Conservation (phyloP, 2,329 filamentous ascomycete species). For the Juglanconis sp. region DNA sequence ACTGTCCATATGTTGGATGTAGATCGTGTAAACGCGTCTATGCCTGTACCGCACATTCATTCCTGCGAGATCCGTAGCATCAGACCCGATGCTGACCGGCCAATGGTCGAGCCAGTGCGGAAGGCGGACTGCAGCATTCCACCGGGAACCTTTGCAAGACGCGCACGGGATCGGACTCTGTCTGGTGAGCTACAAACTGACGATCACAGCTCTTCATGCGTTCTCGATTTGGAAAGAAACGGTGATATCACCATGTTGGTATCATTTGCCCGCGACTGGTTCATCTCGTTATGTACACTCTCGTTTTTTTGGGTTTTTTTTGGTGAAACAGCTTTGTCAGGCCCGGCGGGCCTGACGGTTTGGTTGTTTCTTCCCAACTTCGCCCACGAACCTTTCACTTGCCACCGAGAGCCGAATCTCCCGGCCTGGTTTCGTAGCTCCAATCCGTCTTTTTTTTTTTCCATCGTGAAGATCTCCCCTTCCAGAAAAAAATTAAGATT, state of each 20-base stretch:
- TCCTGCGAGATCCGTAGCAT: too few relatives aligned
- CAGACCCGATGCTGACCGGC: too few relatives aligned
- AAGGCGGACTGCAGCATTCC: too few relatives aligned
- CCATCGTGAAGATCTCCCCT: constrained; percentile 7
- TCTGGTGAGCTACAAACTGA: too few relatives aligned
- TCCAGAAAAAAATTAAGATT: constrained; percentile 12
- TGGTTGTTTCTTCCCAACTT: neutral
- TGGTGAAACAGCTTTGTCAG: constrained; percentile 3
- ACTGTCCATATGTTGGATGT: too few relatives aligned
- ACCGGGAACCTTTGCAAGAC: too few relatives aligned
- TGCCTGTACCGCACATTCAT: too few relatives aligned
- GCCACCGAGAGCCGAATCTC: constrained; percentile 2
- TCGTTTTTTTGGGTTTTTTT: neutral
- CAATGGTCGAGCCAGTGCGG: too few relatives aligned
- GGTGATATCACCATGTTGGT: constrained; percentile 12
- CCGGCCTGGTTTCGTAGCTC: constrained; percentile 6
- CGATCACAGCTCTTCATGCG: neutral
- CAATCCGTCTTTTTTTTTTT: neutral
- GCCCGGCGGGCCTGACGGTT: neutral
- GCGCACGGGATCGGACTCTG: too few relatives aligned
- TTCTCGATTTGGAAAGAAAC: neutral
- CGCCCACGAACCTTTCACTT: neutral
- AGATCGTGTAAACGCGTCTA: too few relatives aligned
- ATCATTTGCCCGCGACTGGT: constrained; percentile 14
- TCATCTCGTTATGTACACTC: constrained; percentile 17